Evolutionary conservation across 2,329 filamentous ascomycete species (phyloP), one percentile per base, ranked within the genome.

Genomic region (Geosmithia morbida): DNA sequence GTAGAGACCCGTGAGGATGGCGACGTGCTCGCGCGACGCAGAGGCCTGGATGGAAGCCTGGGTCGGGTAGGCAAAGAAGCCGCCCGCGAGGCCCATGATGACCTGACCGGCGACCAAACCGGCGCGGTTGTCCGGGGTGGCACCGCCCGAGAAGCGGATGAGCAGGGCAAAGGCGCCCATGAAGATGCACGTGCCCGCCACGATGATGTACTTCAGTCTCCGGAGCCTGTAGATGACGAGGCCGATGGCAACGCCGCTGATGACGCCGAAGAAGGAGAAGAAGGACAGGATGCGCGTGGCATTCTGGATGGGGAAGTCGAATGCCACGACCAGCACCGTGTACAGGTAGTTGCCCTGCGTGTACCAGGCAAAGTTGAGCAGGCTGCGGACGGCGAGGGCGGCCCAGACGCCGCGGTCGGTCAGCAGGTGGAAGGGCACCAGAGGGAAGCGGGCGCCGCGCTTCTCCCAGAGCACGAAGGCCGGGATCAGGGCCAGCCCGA

Each of bases 391-490:
- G 0, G 72, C 75, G 10, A 81, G 59, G 0, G 77, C 72, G 2
- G 70, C 74, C 75, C 76, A 81, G 1, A 81, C 74, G 0, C 70
- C 71, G n/a, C 78, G 71, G 50, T 81, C 75, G 49, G 67, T 70
- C 19, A 81, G 61, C 0, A 81, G 64, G 53, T 71, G 58, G 56
- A 80, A 79, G 0, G 77, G 77, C 1, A 80, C 58, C 53, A 81
- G 69, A 0, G 77, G 77, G 43, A 54, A 54, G 5, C 72, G 65
- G 1, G 68, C 66, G 33, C 70, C 66, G 0, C 57, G 64, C 19
- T 59, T 62, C 52, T 81, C 76, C 76, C 77, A 81, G 3, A 66
- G 41, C 33, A 77, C 54, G 53, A 73, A 81, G 0, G 61, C 55
- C 0, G 73, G 68, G 20, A 77, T 59, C 17, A 66, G 66, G 1